Base-by-base conservation (phyloP, 495 filamentous ascomycete genomes). In the Aspergillus coremiiformis region DNA sequence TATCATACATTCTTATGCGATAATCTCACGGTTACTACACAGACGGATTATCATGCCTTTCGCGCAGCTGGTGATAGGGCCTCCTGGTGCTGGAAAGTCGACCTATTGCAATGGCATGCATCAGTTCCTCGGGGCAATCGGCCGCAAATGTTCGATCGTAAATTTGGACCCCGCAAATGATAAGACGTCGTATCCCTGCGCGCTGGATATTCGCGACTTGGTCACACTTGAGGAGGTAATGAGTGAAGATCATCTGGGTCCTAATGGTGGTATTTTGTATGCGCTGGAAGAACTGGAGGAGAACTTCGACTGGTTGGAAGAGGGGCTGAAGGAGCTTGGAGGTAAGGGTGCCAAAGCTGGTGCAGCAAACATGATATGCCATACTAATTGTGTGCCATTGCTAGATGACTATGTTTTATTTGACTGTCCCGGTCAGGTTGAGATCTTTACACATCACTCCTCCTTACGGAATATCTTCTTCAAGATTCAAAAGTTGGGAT, bases 101-200 rank as follows among this genome's bases (percentile, higher is more conserved):
- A 98, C 93, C 5, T 96, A 94, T 68, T 96, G 90, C 77, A 86
- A 96, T 80, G 93, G 93, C 57, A 95, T 98, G 88, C 88, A 95
- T 59, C 93, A 98, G 72, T 97, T 96, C 77, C 84, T 96, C 75
- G 81, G 82, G 50, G 91, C 93, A 44, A 95, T 98, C 62, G 89
- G 89, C 35, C 85, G 93, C 33, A 90, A 93, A 72, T 95, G 89
- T 74, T 93, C 90, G 11, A 80, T 95, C 35, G 87, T 96, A 51
- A 98, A 98, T 69, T 84, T 98, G 54, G 93, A 98, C 72, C 93
- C 93, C 29, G 93, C 93, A 41, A 98, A 98, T 75, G 93, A 98
- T 62, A 62, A 68, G 23, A 73, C 71, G 23, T 74, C 72, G 30
- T 75, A 75, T 60, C 82, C 84, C 4, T 89, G 85, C 69, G 90